These are phyloP conservation scores for Bryoerythrophyllum caledonicum DNA, from an alignment of 225 moss, liverwort and hornwort genomes.

Conservation along the genomic window DNA sequence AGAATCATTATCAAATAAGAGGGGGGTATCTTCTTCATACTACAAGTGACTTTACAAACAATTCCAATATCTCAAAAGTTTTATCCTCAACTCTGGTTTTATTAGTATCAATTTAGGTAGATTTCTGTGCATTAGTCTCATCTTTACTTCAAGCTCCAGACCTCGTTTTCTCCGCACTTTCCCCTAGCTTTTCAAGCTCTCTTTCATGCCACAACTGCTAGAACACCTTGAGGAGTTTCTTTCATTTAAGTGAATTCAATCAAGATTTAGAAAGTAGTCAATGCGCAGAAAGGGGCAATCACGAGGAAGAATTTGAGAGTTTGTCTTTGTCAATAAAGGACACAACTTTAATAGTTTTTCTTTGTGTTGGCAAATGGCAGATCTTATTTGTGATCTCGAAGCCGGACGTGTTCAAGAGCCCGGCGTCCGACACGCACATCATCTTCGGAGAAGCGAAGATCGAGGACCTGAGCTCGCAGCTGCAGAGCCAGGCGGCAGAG, in stretches of 20 bases:
- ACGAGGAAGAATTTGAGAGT: no score
- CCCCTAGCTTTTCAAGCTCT: not conserved
- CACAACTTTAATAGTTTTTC: no score
- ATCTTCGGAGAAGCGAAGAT: slow-evolving; percentile 96
- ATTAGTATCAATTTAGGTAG: not conserved
- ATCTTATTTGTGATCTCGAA: slow-evolving; percentile 89
- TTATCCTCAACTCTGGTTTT: no score
- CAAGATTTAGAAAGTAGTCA: no score
- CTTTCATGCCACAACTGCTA: not conserved
- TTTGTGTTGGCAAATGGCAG: slow-evolving; percentile 25
- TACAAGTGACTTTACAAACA: no score
- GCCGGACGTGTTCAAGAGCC: slow-evolving; percentile 92
- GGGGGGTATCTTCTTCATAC: no score
- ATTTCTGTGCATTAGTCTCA: not conserved
- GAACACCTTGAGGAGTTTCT: no score
- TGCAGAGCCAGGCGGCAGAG: slow-evolving; percentile 89
- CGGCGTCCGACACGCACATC: slow-evolving; percentile 81
- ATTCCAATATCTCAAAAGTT: no score
- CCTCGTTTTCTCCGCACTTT: not conserved
- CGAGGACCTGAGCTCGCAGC: slow-evolving; percentile 87
- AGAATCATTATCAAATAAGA: no score
- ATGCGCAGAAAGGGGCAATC: no score
- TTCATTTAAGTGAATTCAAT: no score
- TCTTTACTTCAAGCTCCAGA: not conserved
- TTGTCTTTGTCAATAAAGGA: no score